Evolutionary conservation across 192 early-diverging fungal species (phyloP).

Genomic region (Obelidium mucronatum): DNA sequence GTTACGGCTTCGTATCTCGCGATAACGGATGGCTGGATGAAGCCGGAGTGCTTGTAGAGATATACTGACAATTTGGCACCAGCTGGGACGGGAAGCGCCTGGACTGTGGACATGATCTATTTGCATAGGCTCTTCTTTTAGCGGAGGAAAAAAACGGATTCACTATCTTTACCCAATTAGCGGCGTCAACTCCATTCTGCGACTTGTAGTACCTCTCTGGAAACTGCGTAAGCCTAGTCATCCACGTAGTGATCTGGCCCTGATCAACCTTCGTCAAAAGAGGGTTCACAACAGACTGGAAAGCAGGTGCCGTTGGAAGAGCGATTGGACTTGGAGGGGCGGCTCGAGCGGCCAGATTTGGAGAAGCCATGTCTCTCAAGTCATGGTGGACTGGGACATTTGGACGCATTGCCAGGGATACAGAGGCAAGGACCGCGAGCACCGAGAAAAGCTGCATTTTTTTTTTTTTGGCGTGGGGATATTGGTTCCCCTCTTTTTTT

Average conservation of each 20-base stretch:
- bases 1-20: constrained; percentile 26
- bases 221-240: constrained; percentile 26
- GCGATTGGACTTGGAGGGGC: too few species aligned
- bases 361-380: too few species aligned
- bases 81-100: background rate
- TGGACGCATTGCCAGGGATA: too few species aligned
- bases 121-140: background rate
- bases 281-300: constrained; percentile 27
- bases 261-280: constrained; percentile 18
- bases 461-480: too few species aligned
- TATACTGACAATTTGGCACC: constrained; percentile 23
- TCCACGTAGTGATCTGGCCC: constrained; percentile 1
- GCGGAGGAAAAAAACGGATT: background rate
- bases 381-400: too few species aligned
- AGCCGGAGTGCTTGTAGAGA: constrained; percentile 20
- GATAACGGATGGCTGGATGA: constrained; percentile 40
- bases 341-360: too few species aligned
- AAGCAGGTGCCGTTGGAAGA: too few species aligned
- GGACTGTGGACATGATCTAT: constrained; percentile 22
- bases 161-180: constrained; percentile 33
- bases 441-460: too few species aligned
- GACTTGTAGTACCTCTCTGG: constrained; percentile 39
- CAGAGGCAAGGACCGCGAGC: too few species aligned
- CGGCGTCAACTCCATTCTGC: constrained; percentile 36
- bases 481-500: too few species aligned